Base-by-base conservation (phyloP, 1,284 basidiomycete genomes). In the Anthracocystis walkeri region DNA sequence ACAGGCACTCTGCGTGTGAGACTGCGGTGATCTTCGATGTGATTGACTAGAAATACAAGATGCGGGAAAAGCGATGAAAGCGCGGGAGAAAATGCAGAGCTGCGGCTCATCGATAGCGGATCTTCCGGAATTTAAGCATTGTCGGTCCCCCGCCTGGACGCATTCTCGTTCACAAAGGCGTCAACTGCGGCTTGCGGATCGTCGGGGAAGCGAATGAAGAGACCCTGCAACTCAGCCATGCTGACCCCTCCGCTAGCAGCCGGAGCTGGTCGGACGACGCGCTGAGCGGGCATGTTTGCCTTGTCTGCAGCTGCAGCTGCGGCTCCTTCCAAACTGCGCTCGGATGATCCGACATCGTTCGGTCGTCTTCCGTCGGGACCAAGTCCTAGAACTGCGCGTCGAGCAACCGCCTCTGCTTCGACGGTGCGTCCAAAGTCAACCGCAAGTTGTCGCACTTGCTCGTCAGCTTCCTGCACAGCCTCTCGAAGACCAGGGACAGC, bases 191-290 rank as follows among this genome's bases (percentile, higher is more conserved):
- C 74, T 11, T 49, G 48, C 2, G 81, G 77, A 45, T 82, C 77
- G 23, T 83, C 79, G 2, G 82, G 81, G 58, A 79, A 82, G 40
- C 82, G 77, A 49, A 85, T 85, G 60, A 85, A 85, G 21, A 83
- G 79, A 25, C 83, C 83, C 48, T 85, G 83, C 59, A 85, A 57
- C 65, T 85, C 83, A 2, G 83, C 83, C 83, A 85, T 85, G 58
- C 82, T 83, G 16, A 85, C 82, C n/a, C 82, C 83, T 2, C 82
- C 83, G n/a, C 60, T 53, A 7, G 81, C 67, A 11, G 82, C 82
- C 1, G 79, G 75, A 10, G 62, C 58, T 2, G 68, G 74, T 21
- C 69, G 58, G 27, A 58, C 40, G 14, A 57, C 38, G 3, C 68
- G 58, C 40, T 54, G 55, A 27, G 58, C 49, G 16, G 61, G 35